These are phyloP conservation scores for Sabuloglossum arenarium DNA, from an alignment of 495 filamentous ascomycete genomes.

Conservation along the genomic window DNA sequence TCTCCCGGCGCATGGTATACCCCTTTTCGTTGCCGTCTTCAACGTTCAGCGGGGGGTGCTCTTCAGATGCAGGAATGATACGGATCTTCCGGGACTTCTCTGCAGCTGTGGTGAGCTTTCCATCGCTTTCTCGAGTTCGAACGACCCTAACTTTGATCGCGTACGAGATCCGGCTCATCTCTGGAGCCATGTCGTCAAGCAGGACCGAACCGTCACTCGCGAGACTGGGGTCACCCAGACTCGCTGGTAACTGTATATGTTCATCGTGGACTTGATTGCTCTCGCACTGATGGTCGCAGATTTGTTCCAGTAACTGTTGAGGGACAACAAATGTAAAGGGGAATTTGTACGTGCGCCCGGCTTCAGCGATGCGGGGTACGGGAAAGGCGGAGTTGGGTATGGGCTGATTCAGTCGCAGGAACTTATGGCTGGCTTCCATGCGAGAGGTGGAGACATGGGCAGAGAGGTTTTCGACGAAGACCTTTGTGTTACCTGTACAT, in stretches of 20 bases:
- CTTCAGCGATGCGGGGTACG: slow-evolving; percentile 41
- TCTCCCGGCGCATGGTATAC: slow-evolving; percentile 53
- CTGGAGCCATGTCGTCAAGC: slow-evolving; percentile 64
- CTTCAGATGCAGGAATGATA: slow-evolving; percentile 51
- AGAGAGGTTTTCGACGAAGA: slow-evolving; percentile 29
- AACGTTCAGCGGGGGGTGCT: slow-evolving; percentile 56
- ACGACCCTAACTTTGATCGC: slow-evolving; percentile 34
- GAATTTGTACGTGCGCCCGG: slow-evolving; percentile 44
- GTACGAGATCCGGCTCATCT: slow-evolving; percentile 65
- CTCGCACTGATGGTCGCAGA: slow-evolving; percentile 27
- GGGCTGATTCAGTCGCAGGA: slow-evolving; percentile 70
- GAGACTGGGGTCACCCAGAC: slow-evolving; percentile 40
- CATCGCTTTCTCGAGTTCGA: slow-evolving; percentile 23
- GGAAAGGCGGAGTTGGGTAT: slow-evolving; percentile 49
- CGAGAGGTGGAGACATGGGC: slow-evolving; percentile 22
- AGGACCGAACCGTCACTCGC: slow-evolving; percentile 26
- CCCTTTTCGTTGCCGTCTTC: slow-evolving; percentile 29
- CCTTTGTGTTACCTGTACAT: slow-evolving; percentile 23
- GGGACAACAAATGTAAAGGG: slow-evolving; percentile 85
- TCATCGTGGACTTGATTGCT: slow-evolving; percentile 40
- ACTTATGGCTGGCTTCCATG: slow-evolving; percentile 35
- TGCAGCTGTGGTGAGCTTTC: slow-evolving; percentile 23
- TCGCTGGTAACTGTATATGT: slow-evolving; percentile 66
- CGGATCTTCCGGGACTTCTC: slow-evolving; percentile 40
- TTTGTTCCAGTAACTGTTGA: slow-evolving; percentile 36